phyloP scores from a whole-genome alignment of 805 yeast genomes.

The Groenewaldozyma salmanticensis region DNA sequence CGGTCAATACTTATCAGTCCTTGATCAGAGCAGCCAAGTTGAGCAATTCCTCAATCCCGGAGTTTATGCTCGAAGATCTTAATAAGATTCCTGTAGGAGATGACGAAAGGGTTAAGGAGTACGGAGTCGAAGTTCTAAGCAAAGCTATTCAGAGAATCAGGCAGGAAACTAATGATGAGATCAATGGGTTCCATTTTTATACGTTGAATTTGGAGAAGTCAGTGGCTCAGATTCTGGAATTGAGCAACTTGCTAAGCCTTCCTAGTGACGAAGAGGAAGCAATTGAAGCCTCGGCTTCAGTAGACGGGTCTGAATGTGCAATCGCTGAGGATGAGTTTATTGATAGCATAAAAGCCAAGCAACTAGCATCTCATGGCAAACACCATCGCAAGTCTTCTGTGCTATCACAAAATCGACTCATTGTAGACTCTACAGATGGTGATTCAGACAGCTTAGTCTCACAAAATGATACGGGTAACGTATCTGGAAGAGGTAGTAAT shows the following conservation, averaged over 20 bases:
- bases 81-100: constrained; percentile 53
- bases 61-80: constrained; percentile 40
- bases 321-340: neutral
- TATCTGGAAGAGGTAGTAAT: neutral
- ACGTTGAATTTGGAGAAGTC: constrained; percentile 89
- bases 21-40: constrained; percentile 83
- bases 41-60: constrained; percentile 79
- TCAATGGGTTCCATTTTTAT: constrained; percentile 87
- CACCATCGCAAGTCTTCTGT: constrained; percentile 14
- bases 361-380: neutral
- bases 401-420: constrained; percentile 34
- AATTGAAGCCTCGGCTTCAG: constrained; percentile 9
- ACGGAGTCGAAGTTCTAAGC: constrained; percentile 68
- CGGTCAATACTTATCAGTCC: constrained; percentile 72
- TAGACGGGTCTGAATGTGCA: neutral
- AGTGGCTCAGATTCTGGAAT: constrained; percentile 71
- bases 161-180: constrained; percentile 43
- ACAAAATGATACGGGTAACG: constrained; percentile 32
- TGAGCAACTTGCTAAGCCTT: constrained; percentile 36
- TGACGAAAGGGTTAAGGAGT: constrained; percentile 67
- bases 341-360: neutral
- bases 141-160: constrained; percentile 42
- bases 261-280: constrained; percentile 25
- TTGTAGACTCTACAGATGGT: constrained; percentile 13
- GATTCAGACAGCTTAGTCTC: constrained; percentile 19